Evolutionary conservation across 2,329 filamentous ascomycete species (phyloP).

Genomic region (Ceratocystis alfenasii): DNA sequence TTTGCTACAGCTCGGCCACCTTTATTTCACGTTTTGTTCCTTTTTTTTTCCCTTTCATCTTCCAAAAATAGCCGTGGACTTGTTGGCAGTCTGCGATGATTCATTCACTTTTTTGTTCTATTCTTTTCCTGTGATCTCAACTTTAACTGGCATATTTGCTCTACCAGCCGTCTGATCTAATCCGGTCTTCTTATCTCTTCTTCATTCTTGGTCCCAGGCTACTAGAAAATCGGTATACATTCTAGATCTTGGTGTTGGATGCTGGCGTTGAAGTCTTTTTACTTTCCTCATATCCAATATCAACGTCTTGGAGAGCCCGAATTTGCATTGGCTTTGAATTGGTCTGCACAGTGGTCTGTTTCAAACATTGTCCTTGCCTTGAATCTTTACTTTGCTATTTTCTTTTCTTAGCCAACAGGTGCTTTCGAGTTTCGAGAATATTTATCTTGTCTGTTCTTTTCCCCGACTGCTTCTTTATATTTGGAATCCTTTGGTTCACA

Average conservation of each 20-base stretch:
- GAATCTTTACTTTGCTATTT: neutral
- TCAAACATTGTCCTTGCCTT: neutral
- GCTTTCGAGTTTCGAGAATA: slow-evolving; percentile 11
- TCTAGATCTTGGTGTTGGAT: neutral
- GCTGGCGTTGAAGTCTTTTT: neutral
- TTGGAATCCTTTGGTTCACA: neutral
- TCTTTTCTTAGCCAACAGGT: slow-evolving; percentile 7
- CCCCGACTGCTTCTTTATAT: neutral
- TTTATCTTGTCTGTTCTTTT: slow-evolving; percentile 11
- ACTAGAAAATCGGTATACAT: neutral
- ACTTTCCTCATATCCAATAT: neutral
- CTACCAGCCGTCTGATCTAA: neutral
- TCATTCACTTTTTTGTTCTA: slow-evolving; percentile 14
- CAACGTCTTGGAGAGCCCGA: neutral
- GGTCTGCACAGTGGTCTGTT: neutral
- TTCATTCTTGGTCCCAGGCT: neutral
- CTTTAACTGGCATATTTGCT: neutral
- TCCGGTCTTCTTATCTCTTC: neutral
- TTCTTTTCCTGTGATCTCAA: slow-evolving; percentile 11
- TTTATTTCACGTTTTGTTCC: neutral
- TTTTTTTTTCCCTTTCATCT: slow-evolving; percentile 12
- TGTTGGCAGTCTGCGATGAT: neutral
- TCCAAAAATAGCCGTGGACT: slow-evolving; percentile 2
- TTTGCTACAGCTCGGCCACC: neutral
- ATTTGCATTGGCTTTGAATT: neutral